These are phyloP conservation scores for Ascochyta rabiei DNA, from an alignment of 2,329 filamentous ascomycete species.

Conservation along the genomic window DNA sequence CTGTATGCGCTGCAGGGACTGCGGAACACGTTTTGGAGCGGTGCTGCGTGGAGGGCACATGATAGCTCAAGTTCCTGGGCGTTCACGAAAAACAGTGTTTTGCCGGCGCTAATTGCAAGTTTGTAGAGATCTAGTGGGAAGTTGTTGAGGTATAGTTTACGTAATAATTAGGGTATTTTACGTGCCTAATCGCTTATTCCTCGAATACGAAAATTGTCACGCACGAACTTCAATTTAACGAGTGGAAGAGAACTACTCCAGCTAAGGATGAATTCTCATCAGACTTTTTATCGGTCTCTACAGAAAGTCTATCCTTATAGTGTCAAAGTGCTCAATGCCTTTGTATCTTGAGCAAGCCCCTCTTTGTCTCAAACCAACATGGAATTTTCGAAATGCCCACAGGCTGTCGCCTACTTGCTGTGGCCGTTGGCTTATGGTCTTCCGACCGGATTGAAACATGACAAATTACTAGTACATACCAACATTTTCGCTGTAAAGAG, in stretches of 20 bases:
- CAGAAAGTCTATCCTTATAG: too few species aligned
- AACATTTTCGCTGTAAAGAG: constrained; percentile 26
- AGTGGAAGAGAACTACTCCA: constrained; percentile 15
- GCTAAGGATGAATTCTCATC: constrained; percentile 7
- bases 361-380: too few species aligned
- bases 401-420: too few species aligned
- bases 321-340: too few species aligned
- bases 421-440: neutral
- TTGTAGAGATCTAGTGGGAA: neutral
- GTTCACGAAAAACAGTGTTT: constrained; percentile 44
- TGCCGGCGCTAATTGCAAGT: constrained; percentile 37
- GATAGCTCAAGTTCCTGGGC: constrained; percentile 25
- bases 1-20: constrained; percentile 31
- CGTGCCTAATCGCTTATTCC: too few species aligned
- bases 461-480: constrained; percentile 24
- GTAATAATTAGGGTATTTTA: too few species aligned
- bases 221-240: neutral
- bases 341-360: too few species aligned
- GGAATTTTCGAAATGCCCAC: too few species aligned
- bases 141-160: too few species aligned
- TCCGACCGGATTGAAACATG: neutral
- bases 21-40: constrained; percentile 30
- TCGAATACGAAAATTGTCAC: too few species aligned
- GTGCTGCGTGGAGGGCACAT: constrained; percentile 26
- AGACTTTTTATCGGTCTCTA: too few species aligned